Base-by-base conservation (phyloP, 2,329 filamentous ascomycete species). In the Clarireedia sp. region DNA sequence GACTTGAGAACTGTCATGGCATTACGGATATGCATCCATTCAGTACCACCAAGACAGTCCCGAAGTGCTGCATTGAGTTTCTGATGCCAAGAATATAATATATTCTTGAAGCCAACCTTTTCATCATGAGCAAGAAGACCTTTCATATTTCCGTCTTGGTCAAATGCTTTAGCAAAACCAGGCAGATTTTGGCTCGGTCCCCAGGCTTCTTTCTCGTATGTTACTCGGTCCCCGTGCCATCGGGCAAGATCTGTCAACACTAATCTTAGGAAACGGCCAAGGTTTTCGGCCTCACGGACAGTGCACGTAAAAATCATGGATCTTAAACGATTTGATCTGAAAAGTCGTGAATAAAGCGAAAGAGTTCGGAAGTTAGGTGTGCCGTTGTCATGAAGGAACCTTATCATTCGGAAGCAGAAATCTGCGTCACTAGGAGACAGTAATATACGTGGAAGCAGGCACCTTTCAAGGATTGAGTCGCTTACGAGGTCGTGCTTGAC, bases 11-110 rank as follows among this genome's bases (percentile, higher is more conserved):
- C 79, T 56, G 87, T 94, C 62, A 97, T 95, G 45, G 90, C 90
- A 68, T 99, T 99, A 54, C 92, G 85, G 68, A 97, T 95, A 70
- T 96, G 91, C 87, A 96, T 96, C 81, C 94, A 99, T 71, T 97
- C 92, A 33, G 82, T 84, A 26, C 86, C 86, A 17, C 83, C 82
- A 47, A 99, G 78, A 68, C 92, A 96, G 38, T 80, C 80, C 68
- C 90, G 91, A 54, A 99, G 75, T 2, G 92, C 89, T 49, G 76
- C 81, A 64, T 87, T 87, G 44, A 99, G 74, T 60, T 87, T 83
- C 64, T 86, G 84, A 70, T 99, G 95, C 90, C 92, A 97, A 63
- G 89, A 87, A 75, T 87, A 94, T 33, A 96, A 76, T 51, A 95
- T 74, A 63, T 89, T 85, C 49, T 90, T 85, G 74, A 95, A 99